Evolutionary conservation across 1,284 basidiomycete species (phyloP).

Genomic region (Prillingera fragicola): DNA sequence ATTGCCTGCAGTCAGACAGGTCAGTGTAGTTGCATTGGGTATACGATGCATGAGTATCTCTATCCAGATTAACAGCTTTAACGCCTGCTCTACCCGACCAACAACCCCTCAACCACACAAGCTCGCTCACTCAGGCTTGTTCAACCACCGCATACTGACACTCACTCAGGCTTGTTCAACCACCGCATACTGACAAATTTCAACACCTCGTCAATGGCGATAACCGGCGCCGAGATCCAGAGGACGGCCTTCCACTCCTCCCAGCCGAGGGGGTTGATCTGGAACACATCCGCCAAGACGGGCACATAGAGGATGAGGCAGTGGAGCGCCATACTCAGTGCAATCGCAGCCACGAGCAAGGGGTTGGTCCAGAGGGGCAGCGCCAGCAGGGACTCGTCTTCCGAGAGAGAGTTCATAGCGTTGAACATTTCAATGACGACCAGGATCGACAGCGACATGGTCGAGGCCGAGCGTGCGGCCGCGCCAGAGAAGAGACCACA

Average conservation of each 20-base stretch:
- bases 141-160: slow-evolving; percentile 57
- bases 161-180: background rate
- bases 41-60: background rate
- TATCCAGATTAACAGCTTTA: slow-evolving; percentile 1
- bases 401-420: slow-evolving; percentile 97
- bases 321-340: slow-evolving; percentile 84
- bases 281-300: slow-evolving; percentile 86
- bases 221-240: slow-evolving; percentile 77
- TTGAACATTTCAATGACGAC: slow-evolving; percentile 95
- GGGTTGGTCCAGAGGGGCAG: slow-evolving; percentile 91
- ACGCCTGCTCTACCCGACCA: background rate
- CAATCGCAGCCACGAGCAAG: slow-evolving; percentile 81
- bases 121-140: too few species aligned
- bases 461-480: slow-evolving; percentile 80
- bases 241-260: slow-evolving; percentile 93
- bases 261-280: slow-evolving; percentile 86
- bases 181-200: slow-evolving; percentile 71
- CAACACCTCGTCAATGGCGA: slow-evolving; percentile 83
- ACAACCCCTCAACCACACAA: background rate
- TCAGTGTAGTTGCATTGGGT: too few species aligned
- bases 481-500: slow-evolving; percentile 89
- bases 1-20: too few species aligned
- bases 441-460: slow-evolving; percentile 78
- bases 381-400: slow-evolving; percentile 85
- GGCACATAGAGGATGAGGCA: slow-evolving; percentile 92